These are phyloP conservation scores for Dryas drummondii DNA, from an alignment of 306 rosid species.

Conservation along the genomic window DNA sequence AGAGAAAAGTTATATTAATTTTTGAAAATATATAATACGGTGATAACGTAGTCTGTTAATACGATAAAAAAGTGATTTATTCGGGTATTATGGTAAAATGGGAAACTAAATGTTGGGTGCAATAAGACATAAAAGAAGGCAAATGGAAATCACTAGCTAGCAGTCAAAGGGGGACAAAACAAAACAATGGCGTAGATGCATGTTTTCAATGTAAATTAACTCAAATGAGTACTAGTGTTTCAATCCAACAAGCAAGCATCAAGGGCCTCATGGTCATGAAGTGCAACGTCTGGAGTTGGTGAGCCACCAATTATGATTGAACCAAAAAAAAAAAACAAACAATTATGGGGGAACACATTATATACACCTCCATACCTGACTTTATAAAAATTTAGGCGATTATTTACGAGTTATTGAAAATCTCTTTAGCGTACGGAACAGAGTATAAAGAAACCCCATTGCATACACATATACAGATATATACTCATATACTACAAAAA, in stretches of 20 bases:
- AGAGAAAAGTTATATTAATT: no score
- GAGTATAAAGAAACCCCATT: neutral
- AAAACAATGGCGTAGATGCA: no score
- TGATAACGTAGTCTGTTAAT: no score
- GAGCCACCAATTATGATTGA: constrained; percentile 2
- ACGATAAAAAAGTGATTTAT: no score
- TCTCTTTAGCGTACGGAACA: constrained; percentile 8
- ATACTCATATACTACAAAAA: constrained; percentile 10
- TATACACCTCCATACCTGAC: neutral
- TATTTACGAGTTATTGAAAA: constrained; percentile 21
- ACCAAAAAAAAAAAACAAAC: neutral
- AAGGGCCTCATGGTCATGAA: constrained; percentile 2
- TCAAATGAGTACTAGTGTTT: neutral
- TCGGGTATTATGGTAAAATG: no score
- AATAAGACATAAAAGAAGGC: no score
- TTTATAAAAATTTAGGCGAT: neutral
- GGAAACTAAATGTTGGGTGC: no score
- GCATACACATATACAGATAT: neutral
- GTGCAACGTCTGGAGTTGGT: neutral
- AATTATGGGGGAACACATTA: neutral
- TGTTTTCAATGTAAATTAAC: neutral
- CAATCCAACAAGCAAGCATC: neutral
- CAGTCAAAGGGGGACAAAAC: no score
- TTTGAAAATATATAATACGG: no score
- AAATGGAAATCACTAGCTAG: no score